A percentile compares a stretch with the other conserved stretches of the same genome.
Conservation (phyloP, 768 basidiomycete genomes). For the Pleurotus giganteus region DNA sequence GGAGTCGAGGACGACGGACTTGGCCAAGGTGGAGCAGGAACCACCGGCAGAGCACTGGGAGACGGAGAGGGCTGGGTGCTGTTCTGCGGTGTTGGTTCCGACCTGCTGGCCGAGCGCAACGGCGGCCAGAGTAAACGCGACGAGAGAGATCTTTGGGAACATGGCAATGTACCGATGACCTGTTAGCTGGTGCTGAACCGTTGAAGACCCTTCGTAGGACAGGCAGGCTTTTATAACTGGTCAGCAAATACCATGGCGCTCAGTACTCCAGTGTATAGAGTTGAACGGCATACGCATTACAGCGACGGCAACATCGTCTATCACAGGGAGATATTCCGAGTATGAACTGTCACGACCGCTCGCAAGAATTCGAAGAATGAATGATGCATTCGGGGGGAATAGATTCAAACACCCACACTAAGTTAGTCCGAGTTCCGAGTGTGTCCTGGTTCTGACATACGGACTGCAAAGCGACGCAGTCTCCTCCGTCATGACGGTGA, state of each 20-base stretch:
- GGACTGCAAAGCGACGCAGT: no score
- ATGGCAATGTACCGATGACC: constrained; percentile 18
- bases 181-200: not conserved
- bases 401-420: no score
- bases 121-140: constrained; percentile 38
- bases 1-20: constrained; percentile 46
- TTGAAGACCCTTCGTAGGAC: not conserved
- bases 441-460: no score
- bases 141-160: constrained; percentile 39
- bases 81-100: constrained; percentile 49
- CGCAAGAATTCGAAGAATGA: no score
- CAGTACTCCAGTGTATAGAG: no score
- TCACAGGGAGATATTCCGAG: no score
- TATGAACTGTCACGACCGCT: no score
- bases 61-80: constrained; percentile 44
- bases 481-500: no score
- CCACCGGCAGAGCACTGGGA: constrained; percentile 40
- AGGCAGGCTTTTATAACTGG: not conserved
- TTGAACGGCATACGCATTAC: no score
- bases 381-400: no score
- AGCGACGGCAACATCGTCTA: no score
- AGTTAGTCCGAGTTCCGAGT: no score
- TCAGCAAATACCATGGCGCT: not conserved
- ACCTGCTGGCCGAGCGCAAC: constrained; percentile 51
- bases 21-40: constrained; percentile 35